phyloP scores from a whole-genome alignment of 768 basidiomycete genomes.

The Russula sp. region DNA sequence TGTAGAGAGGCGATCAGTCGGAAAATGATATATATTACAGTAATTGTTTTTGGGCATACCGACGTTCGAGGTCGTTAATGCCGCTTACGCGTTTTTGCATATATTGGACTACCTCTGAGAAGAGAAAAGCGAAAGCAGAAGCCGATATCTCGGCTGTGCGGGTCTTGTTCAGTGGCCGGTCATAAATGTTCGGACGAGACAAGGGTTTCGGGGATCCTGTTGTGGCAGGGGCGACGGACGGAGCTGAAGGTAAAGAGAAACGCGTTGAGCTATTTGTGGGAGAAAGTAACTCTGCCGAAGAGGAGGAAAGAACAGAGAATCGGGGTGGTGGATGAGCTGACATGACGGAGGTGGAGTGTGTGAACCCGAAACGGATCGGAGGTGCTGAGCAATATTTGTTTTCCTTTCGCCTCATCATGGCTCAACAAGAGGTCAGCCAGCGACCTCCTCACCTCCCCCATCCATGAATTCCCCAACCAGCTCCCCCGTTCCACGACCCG shows the following conservation, averaged over 20 bases:
- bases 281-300: constrained; percentile 39
- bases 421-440: neutral
- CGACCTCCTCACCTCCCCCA: neutral
- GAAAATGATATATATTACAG: constrained; percentile 2
- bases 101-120: constrained; percentile 91
- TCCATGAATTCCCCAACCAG: constrained; percentile 35
- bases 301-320: constrained; percentile 57
- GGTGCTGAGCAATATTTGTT: neutral
- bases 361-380: constrained; percentile 1
- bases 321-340: constrained; percentile 48
- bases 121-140: constrained; percentile 80
- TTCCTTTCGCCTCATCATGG: neutral
- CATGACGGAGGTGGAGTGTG: constrained; percentile 30
- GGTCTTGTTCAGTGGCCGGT: constrained; percentile 83
- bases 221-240: constrained; percentile 38
- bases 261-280: constrained; percentile 57
- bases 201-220: constrained; percentile 32
- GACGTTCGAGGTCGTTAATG: constrained; percentile 90
- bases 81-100: constrained; percentile 93
- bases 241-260: constrained; percentile 59
- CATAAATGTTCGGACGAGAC: constrained; percentile 74
- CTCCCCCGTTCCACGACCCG: constrained; percentile 39
- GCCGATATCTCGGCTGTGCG: constrained; percentile 76
- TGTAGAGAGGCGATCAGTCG: neutral
- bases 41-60: constrained; percentile 42